Evolutionary conservation across 495 filamentous ascomycete genomes (phyloP).

Genomic region (Amniculicola lignicola): DNA sequence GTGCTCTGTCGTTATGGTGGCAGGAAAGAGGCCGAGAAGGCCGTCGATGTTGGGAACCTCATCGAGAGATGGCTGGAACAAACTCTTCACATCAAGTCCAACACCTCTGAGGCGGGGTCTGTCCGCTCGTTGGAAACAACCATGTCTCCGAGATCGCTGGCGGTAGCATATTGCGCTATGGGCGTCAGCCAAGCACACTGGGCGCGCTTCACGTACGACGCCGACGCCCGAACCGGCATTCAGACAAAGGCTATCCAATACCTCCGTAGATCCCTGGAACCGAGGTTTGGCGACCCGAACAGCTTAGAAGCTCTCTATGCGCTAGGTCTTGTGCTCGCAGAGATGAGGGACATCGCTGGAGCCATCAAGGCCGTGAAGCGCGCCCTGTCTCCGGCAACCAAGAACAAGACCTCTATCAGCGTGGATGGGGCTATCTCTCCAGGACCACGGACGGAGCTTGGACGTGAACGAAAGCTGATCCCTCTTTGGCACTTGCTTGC

Average conservation of each 20-base stretch:
- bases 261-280: constrained; percentile 66
- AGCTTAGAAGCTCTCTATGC: constrained; percentile 73
- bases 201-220: constrained; percentile 74
- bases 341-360: constrained; percentile 69
- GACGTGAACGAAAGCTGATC: constrained; percentile 56
- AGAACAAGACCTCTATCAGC: constrained; percentile 36
- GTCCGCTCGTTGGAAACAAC: constrained; percentile 5
- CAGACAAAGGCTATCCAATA: constrained; percentile 70
- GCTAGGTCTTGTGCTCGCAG: constrained; percentile 73
- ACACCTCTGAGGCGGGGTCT: constrained; percentile 8
- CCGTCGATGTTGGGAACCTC: constrained; percentile 59
- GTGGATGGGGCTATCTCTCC: constrained; percentile 36
- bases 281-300: constrained; percentile 56
- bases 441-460: constrained; percentile 38
- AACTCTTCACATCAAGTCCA: constrained; percentile 41
- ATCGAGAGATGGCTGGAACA: constrained; percentile 61
- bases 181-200: constrained; percentile 81
- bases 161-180: constrained; percentile 71
- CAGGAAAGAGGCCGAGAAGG: constrained; percentile 70
- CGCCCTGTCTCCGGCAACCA: constrained; percentile 43
- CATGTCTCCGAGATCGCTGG: constrained; percentile 55
- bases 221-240: constrained; percentile 61
- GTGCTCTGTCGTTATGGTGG: constrained; percentile 80
- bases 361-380: constrained; percentile 76
- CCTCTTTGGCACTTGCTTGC: constrained; percentile 84